Conservation (phyloP, 768 basidiomycete genomes). For the Nidularia sp. region DNA sequence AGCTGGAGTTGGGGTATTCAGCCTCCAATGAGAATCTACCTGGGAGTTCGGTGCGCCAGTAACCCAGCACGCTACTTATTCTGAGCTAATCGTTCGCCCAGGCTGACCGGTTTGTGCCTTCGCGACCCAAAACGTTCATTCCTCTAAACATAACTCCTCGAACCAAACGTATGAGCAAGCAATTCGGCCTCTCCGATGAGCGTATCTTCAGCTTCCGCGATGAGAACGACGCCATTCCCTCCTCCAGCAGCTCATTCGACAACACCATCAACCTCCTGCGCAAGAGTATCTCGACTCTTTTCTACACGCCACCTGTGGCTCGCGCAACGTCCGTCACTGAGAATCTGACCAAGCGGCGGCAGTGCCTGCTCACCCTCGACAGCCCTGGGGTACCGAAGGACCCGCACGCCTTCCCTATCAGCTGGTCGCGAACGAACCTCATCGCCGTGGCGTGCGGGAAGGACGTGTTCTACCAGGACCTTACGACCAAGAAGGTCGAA, state of each 20-base stretch:
- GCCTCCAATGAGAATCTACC: constrained; percentile 5
- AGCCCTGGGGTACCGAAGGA: constrained; percentile 57
- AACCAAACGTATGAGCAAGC: constrained; percentile 60
- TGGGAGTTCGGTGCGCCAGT: constrained; percentile 10
- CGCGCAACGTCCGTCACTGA: constrained; percentile 49
- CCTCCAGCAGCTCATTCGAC: constrained; percentile 7
- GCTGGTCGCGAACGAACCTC: constrained; percentile 55
- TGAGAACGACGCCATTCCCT: constrained; percentile 11
- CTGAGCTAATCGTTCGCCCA: constrained; percentile 12
- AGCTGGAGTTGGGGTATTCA: constrained; percentile 15
- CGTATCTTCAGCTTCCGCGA: constrained; percentile 52
- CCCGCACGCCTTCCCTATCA: constrained; percentile 52
- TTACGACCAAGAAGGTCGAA: constrained; percentile 48
- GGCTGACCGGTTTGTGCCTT: constrained; percentile 62
- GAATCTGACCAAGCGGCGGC: constrained; percentile 48
- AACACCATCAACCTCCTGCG: constrained; percentile 46
- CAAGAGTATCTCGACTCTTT: constrained; percentile 48
- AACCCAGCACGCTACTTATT: not conserved
- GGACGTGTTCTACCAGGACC: constrained; percentile 61
- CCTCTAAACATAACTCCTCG: constrained; percentile 64
- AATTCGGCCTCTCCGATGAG: constrained; percentile 57
- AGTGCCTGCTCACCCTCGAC: constrained; percentile 59
- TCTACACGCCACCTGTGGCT: constrained; percentile 21
- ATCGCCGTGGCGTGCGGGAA: constrained; percentile 61
- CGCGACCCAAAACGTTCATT: constrained; percentile 42